phyloP scores from a whole-genome alignment of 345 rosid species.

The Sisymbrium irio region DNA sequence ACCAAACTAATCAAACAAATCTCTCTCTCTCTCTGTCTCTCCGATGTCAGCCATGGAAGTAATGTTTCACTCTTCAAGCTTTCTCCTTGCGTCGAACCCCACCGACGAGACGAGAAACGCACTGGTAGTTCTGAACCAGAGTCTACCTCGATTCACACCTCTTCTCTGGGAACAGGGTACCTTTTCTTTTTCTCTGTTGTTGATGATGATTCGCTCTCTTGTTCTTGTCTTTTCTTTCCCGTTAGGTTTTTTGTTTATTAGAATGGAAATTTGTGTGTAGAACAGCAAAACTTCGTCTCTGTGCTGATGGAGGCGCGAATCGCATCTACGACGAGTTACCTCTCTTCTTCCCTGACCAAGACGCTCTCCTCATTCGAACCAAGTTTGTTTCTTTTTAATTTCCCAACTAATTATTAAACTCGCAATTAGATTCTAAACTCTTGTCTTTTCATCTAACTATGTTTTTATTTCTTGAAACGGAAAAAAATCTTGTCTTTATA shows the following conservation, averaged over 20 bases:
- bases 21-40: background rate
- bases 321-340: conserved; percentile 92
- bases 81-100: conserved; percentile 58
- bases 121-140: conserved; percentile 72
- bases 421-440: background rate
- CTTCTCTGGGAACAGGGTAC: conserved; percentile 86
- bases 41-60: conserved; percentile 46
- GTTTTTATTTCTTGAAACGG: background rate
- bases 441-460: background rate
- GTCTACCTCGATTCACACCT: conserved; percentile 70
- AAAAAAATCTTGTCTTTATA: conserved; percentile 1
- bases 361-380: conserved; percentile 49
- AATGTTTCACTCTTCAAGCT: conserved; percentile 67
- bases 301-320: conserved; percentile 99
- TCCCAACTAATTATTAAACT: too few species aligned
- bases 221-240: background rate
- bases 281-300: conserved; percentile 77
- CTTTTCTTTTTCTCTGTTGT: background rate
- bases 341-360: conserved; percentile 55
- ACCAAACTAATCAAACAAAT: background rate
- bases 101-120: conserved; percentile 46
- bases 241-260: background rate
- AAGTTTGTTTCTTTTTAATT: conserved; percentile 45
- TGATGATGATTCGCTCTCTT: background rate
- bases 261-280: conserved; percentile 34